phyloP scores from a whole-genome alignment of 2,329 filamentous ascomycete genomes.

The Cercospora sesami region DNA sequence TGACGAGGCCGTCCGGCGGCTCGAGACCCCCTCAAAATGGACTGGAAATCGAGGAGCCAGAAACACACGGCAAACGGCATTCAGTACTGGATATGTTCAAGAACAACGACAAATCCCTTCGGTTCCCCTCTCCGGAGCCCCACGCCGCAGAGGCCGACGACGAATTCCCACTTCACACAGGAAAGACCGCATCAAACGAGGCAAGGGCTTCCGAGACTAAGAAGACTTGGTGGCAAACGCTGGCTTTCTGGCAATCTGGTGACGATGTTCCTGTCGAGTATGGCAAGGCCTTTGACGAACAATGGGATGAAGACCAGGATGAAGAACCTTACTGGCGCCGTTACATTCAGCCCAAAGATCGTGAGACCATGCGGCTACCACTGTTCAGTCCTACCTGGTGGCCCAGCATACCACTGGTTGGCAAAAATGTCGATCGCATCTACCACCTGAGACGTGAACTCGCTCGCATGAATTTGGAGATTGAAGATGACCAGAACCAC shows the following conservation, averaged over 20 bases:
- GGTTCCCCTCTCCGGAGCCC: constrained; percentile 50
- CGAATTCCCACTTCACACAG: constrained; percentile 31
- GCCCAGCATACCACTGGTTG: constrained; percentile 73
- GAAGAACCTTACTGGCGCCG: constrained; percentile 74
- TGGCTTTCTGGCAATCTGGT: constrained; percentile 36
- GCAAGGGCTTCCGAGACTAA: constrained; percentile 8
- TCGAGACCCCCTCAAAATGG: constrained; percentile 23
- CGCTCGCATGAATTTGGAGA: constrained; percentile 84
- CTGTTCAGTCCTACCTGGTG: constrained; percentile 66
- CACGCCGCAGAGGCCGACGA: constrained; percentile 39
- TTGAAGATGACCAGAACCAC: constrained; percentile 83
- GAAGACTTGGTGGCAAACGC: constrained; percentile 36
- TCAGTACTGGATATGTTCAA: constrained; percentile 38
- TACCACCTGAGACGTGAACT: constrained; percentile 72
- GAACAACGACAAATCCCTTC: constrained; percentile 35
- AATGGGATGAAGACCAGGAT: constrained; percentile 62
- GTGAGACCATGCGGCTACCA: constrained; percentile 79
- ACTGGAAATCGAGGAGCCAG: constrained; percentile 37
- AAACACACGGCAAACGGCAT: constrained; percentile 21
- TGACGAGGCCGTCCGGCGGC: constrained; percentile 30
- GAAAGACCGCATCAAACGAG: constrained; percentile 5
- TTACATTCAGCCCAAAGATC: constrained; percentile 77
- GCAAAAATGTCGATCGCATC: constrained; percentile 92
- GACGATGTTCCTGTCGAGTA: constrained; percentile 51
- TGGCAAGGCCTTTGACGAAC: constrained; percentile 61